phyloP scores from a whole-genome alignment of 2,329 filamentous ascomycete species.

The Fusarium sp. region DNA sequence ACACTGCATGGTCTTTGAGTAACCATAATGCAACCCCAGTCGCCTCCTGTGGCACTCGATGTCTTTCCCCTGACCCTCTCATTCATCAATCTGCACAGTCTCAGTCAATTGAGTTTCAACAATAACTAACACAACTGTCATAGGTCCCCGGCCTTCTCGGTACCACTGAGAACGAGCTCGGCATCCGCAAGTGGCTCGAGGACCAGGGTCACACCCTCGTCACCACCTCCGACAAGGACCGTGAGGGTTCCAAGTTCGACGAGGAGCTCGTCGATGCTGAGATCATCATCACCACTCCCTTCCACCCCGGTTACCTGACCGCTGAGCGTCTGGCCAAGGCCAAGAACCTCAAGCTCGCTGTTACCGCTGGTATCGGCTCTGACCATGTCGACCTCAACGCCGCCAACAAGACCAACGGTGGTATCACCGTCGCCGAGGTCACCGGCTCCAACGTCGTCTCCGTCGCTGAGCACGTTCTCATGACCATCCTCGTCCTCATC shows the following conservation, averaged over 20 bases:
- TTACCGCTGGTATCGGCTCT: conserved; percentile 97
- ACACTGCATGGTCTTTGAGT: conserved; percentile 22
- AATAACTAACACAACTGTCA: conserved; percentile 30
- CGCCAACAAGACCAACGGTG: conserved; percentile 98
- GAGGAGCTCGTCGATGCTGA: conserved; percentile 96
- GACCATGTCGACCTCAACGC: conserved; percentile 98
- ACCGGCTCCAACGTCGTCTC: conserved; percentile 99
- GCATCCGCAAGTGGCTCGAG: conserved; percentile 97
- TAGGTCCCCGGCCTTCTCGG: conserved; percentile 86
- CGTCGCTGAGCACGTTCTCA: conserved; percentile 98
- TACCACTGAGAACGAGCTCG: conserved; percentile 98
- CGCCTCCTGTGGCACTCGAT: conserved; percentile 8
- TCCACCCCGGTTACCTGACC: conserved; percentile 98
- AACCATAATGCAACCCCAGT: conserved; percentile 32
- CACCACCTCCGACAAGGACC: conserved; percentile 98
- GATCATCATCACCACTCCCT: conserved; percentile 99
- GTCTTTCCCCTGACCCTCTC: conserved; percentile 18
- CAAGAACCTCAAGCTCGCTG: conserved; percentile 97
- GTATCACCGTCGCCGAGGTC: conserved; percentile 96
- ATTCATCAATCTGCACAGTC: not conserved
- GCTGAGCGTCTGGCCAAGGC: conserved; percentile 96
- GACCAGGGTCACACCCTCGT: conserved; percentile 95
- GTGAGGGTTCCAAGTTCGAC: conserved; percentile 92
- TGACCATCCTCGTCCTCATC: conserved; percentile 96
- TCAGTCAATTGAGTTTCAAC: conserved; percentile 26